Percentiles rank a stretch among this genome's conserved stretches.
Conservation (phyloP, 768 basidiomycete species). For the Udeniomyces megalosporus region DNA sequence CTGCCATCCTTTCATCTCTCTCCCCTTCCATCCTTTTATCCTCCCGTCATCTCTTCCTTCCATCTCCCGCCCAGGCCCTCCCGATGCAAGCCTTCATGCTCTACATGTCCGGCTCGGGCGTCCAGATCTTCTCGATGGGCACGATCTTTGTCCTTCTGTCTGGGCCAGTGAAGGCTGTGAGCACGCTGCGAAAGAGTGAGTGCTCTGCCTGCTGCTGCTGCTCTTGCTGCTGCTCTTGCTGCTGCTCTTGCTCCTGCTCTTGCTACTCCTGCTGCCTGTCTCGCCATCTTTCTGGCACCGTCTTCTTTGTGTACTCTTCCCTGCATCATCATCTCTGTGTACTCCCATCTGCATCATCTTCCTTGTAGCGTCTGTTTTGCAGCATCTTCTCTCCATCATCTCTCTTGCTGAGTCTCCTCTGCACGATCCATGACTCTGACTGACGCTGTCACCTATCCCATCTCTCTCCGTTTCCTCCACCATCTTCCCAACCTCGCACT, state of each 20-base stretch:
- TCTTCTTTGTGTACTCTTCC: no score
- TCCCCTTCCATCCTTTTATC: not conserved
- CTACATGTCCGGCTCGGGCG: conserved; percentile 92
- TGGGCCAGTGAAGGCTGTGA: conserved; percentile 67
- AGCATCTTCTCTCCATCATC: no score
- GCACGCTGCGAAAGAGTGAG: conserved; percentile 66
- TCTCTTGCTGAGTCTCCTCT: no score
- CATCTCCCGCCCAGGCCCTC: conserved; percentile 34
- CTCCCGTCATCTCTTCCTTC: not conserved
- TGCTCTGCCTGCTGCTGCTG: not conserved
- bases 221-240: not conserved
- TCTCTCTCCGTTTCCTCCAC: no score
- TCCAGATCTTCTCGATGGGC: conserved; percentile 93
- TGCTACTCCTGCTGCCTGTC: no score
- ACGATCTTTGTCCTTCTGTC: conserved; percentile 86
- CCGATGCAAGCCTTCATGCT: conserved; percentile 98
- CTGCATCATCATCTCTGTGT: no score
- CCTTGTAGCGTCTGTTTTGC: no score
- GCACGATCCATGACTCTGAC: no score
- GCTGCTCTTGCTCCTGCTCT: not conserved
- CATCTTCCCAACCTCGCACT: no score
- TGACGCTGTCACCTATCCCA: no score
- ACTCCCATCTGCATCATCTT: no score
- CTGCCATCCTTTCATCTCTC: not conserved
- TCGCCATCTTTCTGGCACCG: no score